Evolutionary conservation across 2,329 filamentous ascomycete genomes (phyloP).

Genomic region (Sarocladium oryzae): DNA sequence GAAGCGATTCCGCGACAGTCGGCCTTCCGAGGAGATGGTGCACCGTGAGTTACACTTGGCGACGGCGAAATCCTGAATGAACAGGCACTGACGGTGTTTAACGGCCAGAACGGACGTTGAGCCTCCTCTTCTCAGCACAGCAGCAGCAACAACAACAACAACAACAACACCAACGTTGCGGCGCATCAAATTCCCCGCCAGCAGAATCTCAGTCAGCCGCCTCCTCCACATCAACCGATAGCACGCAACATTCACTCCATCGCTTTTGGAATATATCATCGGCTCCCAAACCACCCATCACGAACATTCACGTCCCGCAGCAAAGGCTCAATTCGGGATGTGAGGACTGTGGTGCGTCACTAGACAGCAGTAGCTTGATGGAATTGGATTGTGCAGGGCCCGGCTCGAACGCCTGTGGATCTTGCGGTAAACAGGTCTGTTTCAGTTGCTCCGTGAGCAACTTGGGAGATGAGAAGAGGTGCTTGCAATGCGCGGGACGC

Average conservation of each 20-base stretch:
- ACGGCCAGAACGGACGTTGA: conserved; percentile 46
- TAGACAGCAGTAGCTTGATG: conserved; percentile 29
- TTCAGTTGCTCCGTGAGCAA: conserved; percentile 54
- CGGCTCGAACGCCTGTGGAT: conserved; percentile 34
- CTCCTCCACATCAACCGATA: conserved; percentile 6
- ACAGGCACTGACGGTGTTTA: conserved; percentile 15
- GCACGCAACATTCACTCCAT: conserved; percentile 47
- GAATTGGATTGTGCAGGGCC: conserved; percentile 27
- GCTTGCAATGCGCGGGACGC: conserved; percentile 43
- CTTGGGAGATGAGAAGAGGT: conserved; percentile 46
- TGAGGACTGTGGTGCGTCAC: conserved; percentile 44
- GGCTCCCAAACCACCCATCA: conserved; percentile 21
- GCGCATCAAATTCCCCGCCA: no score
- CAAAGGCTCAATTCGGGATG: conserved; percentile 31
- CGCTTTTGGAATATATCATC: conserved; percentile 54
- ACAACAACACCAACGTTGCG: conserved; percentile 2
- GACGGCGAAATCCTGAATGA: no score
- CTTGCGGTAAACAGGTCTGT: conserved; percentile 50
- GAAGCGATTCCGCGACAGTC: conserved; percentile 54
- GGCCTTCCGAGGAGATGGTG: conserved; percentile 49
- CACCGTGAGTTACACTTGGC: conserved; percentile 44
- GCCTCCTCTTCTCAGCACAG: conserved; percentile 52
- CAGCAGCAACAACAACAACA: conserved; percentile 18
- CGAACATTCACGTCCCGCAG: conserved; percentile 12
- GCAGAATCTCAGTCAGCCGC: neutral